A percentile compares a stretch with the other conserved stretches of the same genome.
Conservation (phyloP, 1,284 basidiomycete genomes). For the Thelephora terrestris region DNA sequence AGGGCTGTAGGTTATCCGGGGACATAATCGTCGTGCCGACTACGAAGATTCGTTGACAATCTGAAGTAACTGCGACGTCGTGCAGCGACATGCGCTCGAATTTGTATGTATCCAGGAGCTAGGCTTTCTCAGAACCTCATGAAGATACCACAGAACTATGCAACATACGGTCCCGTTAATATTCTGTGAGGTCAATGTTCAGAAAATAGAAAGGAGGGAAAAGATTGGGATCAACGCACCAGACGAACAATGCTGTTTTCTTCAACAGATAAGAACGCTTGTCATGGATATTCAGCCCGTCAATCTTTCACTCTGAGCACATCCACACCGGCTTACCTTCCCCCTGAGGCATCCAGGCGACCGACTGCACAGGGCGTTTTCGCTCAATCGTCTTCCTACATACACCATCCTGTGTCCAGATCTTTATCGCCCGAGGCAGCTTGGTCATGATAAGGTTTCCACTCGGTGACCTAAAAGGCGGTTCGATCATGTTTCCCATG, state of each 20-base stretch:
- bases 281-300: background rate
- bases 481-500: background rate
- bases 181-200: constrained; percentile 27
- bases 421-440: constrained; percentile 58
- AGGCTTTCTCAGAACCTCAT: background rate
- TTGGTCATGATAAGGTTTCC: constrained; percentile 57
- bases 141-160: background rate
- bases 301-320: too few species aligned
- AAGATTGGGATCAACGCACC: constrained; percentile 19
- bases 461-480: constrained; percentile 48
- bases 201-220: background rate
- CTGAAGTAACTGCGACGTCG: constrained; percentile 65
- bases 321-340: constrained; percentile 32
- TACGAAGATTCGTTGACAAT: constrained; percentile 53
- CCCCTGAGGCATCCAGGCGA: constrained; percentile 63
- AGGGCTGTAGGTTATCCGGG: constrained; percentile 55
- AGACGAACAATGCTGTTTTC: constrained; percentile 39
- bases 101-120: constrained; percentile 50
- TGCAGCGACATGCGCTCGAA: constrained; percentile 60
- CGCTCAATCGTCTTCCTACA: constrained; percentile 65
- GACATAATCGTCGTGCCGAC: constrained; percentile 61
- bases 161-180: constrained; percentile 34
- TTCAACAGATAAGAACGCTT: constrained; percentile 51
- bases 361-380: constrained; percentile 47
- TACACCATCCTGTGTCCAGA: constrained; percentile 72